Evolutionary conservation across 768 basidiomycete species (phyloP), one percentile per base, ranked within the genome.

Genomic region (Ramaria sp.): DNA sequence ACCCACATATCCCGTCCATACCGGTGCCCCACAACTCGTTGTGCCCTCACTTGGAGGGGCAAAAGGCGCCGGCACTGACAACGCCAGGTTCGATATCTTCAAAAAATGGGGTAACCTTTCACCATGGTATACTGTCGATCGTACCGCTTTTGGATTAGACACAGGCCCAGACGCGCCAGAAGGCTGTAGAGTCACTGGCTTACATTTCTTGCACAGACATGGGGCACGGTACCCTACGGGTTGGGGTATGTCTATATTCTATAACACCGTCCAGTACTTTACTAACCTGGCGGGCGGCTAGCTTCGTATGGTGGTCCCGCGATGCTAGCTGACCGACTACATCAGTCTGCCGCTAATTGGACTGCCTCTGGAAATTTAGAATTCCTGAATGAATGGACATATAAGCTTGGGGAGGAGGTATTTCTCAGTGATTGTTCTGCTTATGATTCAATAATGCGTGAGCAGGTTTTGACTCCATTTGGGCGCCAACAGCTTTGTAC

Each of bases 371-470:
- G 85, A 0, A 71, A 78, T 3, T 69, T 95, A 15, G 66, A 73
- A 0, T 96, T 95, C 66, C 70, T 96, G 72, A 91, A 92, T 65
- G 76, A 78, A 30, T 96, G 89, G 93, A 83, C 86, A 5, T 94
- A 91, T 70, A 88, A 88, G 63, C 80, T 97, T 2, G 94, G 93
- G 13, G 84, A 85, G 72, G 93, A 96, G 73, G 86, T 88, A 61
- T 59, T 61, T 37, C 27, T 15, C 6, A 58, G 31, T 12, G 24
- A 10, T 17, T 22, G 7, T 53, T 51, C 17, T 58, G 27, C 1
- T 33, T 31, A 22, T 22, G 24, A 42, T 30, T 24, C 20, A 19
- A 38, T 19, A 4, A 27, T 41, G 12, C 4, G n/a, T 54, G 11
- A 4, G 6, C 24, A 57, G 55, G 42, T 58, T 17, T 27, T 58